These are phyloP conservation scores for Dryas octopetala DNA, from an alignment of 306 rosid genomes.

Conservation along the genomic window DNA sequence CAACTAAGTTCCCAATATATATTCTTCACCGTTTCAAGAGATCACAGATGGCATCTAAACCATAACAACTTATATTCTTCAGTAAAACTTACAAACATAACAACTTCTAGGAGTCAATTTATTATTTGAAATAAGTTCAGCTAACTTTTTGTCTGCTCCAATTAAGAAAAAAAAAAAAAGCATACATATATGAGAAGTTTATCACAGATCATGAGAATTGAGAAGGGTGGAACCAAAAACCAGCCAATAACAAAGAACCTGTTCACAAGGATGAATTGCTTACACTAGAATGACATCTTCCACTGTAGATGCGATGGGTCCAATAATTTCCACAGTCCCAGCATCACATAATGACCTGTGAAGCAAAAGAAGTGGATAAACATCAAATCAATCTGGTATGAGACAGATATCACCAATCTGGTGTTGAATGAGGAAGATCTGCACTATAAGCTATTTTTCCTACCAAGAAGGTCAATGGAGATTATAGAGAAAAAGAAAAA, in stretches of 20 bases:
- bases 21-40: background rate
- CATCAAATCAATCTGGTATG: background rate
- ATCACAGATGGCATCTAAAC: background rate
- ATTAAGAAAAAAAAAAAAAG: background rate
- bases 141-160: background rate
- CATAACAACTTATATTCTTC: too few species aligned
- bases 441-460: background rate
- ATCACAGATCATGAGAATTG: slow-evolving; percentile 8
- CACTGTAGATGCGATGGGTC: slow-evolving; percentile 88
- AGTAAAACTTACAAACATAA: background rate
- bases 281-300: slow-evolving; percentile 95
- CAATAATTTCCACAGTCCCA: slow-evolving; percentile 95
- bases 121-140: background rate
- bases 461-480: background rate
- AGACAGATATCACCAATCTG: background rate
- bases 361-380: slow-evolving; percentile 17
- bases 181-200: background rate
- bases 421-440: background rate
- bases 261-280: slow-evolving; percentile 34
- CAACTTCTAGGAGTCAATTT: background rate
- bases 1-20: background rate
- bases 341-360: slow-evolving; percentile 73
- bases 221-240: background rate
- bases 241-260: background rate
- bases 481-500: background rate